Evolutionary conservation across 139 green algal genomes (phyloP), one percentile per base, ranked within the genome.

Genomic region (Picochlorum sp.): DNA sequence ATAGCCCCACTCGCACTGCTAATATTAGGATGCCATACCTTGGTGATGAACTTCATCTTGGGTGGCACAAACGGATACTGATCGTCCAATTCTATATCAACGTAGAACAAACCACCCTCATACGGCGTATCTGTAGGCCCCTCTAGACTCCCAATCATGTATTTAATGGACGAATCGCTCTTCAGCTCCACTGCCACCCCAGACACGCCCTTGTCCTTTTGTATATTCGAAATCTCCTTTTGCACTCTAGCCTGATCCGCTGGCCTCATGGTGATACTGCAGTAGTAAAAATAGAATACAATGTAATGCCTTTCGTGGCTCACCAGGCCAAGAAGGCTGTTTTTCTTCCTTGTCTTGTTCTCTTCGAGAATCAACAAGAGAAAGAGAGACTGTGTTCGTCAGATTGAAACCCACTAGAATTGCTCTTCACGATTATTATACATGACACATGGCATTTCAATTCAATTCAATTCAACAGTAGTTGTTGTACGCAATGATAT

Each of bases 11-110:
- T 82, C 26, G 79, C 90, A 61, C 70, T 87, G 80, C 91, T 95
- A 15, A 99, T 82, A 72, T 99, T 99, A 45, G 92, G 95, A 73
- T 99, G 94, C 82, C 96, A 98, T 13, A 96, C 90, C 73, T 97
- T 97, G 5, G 87, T 98, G 5, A 89, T 72, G 63, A 99, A 99
- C 4, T 75, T 75, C 92, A 99, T 98, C 67, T 96, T 97, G n/a
- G 94, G 94, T 2, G 94, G 90, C 49, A 93, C 88, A 77, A 98
- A 99, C 10, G 94, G 94, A 65, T 99, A 98, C 57, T 88, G 79
- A 24, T 88, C 75, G 3, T 88, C 71, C 32, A 97, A 68, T 28
- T 82, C 60, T 30, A 97, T 98, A 66, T 96, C 86, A 0, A 97
- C 76, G 8, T 80, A 72, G 49, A 88, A 93, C 5, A 81, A 41